Base-by-base conservation (phyloP, 371 early-diverging fungal genomes). In the Rhizopus stolonifer region DNA sequence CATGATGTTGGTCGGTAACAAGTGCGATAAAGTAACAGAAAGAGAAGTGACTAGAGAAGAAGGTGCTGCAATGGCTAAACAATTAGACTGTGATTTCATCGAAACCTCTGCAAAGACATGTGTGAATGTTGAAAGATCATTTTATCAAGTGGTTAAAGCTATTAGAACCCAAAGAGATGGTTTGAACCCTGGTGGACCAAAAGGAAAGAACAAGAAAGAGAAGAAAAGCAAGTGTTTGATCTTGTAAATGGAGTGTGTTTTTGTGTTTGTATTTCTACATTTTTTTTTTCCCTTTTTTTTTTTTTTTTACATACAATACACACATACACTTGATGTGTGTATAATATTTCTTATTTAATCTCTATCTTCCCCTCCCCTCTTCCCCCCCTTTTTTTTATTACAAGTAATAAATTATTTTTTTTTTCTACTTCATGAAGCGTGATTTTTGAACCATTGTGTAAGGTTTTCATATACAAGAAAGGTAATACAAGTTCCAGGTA, bases 401-500 rank as follows among this genome's bases (percentile, higher is more conserved):
- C n/a, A n/a, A n/a, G n/a, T n/a, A n/a, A n/a, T n/a, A n/a, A n/a
- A n/a, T n/a, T n/a, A n/a, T n/a, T n/a, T n/a, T n/a, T n/a, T n/a
- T n/a, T n/a, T n/a, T n/a, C n/a, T n/a, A n/a, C n/a, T n/a, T n/a
- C n/a, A 68, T 14, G 62, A 52, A 14, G 82, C 80, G 54, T 81
- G 84, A n/a, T 68, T 61, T 36, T 84, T 85, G 64, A 90, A 82
- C 54, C 77, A 83, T n/a, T 81, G 81, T 14, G 74, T 74, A 34
- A 90, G 64, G 31, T 85, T 89, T 70, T 98, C 99, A 65, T 98
- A 98, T 0, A 94, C 94, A n/a, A 87, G 79, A 81, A 97, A 97
- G 2, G 98, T 98, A 19, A 97, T 86, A 52, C 92, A 89, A 3
- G 96, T 95, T 5, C 96, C 96, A 1, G 99, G 99, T 29, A 97